Percentiles rank a stretch among this genome's conserved stretches.
Evolutionary conservation across 345 rosid species (phyloP).

Genomic region (Nephelium lappaceum): DNA sequence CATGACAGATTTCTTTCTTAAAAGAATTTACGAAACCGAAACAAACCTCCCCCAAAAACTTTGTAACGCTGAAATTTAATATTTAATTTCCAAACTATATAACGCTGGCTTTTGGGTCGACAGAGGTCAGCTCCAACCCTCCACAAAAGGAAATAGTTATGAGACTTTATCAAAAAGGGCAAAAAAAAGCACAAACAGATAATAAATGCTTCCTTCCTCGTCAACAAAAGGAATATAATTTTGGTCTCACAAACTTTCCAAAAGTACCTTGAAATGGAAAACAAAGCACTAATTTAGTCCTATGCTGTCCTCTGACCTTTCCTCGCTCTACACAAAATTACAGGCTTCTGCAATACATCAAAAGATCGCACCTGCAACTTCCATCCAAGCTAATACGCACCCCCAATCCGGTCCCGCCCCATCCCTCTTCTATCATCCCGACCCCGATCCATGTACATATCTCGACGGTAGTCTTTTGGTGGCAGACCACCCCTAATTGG

Average conservation of each 20-base stretch:
- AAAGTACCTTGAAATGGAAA: neutral
- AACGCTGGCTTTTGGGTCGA: neutral
- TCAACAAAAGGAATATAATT: neutral
- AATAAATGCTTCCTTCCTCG: neutral
- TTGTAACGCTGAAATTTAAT: neutral
- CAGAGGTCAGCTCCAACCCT: neutral
- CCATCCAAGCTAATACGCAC: constrained; percentile 36
- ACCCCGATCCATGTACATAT: constrained; percentile 55
- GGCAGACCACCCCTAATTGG: constrained; percentile 57
- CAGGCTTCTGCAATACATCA: neutral
- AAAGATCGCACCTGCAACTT: neutral
- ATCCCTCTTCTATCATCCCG: constrained; percentile 54
- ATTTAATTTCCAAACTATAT: neutral
- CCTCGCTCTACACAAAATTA: constrained; percentile 3
- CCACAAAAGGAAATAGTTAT: neutral
- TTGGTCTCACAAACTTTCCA: neutral
- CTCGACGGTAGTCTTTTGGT: constrained; percentile 55
- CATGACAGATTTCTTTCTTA: too few species aligned
- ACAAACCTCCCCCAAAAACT: neutral
- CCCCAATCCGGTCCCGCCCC: constrained; percentile 58
- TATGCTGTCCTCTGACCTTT: neutral
- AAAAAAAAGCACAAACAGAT: neutral
- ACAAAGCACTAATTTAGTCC: constrained; percentile 7
- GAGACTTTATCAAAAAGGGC: too few species aligned
- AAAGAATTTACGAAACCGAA: neutral